phyloP scores from a whole-genome alignment of 305 asterid genomes.

The Solanum hybrid region DNA sequence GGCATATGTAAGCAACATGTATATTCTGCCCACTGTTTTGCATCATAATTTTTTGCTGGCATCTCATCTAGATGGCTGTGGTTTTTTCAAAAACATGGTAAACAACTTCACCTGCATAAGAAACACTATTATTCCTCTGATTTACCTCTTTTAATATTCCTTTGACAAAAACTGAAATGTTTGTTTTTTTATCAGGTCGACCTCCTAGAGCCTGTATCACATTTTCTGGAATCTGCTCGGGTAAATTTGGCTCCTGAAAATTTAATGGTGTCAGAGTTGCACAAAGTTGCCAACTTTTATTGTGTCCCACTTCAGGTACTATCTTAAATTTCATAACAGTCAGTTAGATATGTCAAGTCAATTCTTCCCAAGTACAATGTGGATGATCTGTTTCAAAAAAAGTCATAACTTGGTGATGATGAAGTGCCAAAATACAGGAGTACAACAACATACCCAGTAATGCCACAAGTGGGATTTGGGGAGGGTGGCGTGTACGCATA shows the following conservation, averaged over 20 bases:
- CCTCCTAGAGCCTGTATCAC: slow-evolving; percentile 90
- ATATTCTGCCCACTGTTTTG: background rate
- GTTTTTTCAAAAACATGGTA: background rate
- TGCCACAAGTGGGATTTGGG: background rate
- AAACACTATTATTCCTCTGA: background rate
- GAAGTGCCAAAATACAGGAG: background rate
- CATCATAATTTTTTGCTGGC: background rate
- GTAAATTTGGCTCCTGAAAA: slow-evolving; percentile 59
- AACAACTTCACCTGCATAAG: background rate
- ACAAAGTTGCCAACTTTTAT: slow-evolving; percentile 74
- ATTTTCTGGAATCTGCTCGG: slow-evolving; percentile 84
- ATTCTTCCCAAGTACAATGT: background rate
- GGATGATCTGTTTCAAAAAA: background rate
- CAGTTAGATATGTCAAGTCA: background rate
- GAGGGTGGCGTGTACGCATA: background rate
- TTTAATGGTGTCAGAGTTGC: slow-evolving; percentile 44
- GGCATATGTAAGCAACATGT: background rate
- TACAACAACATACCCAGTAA: background rate
- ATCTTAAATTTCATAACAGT: background rate
- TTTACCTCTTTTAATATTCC: background rate
- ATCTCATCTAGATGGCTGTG: background rate
- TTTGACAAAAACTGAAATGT: slow-evolving; percentile 8
- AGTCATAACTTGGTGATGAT: background rate
- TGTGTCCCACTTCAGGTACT: slow-evolving; percentile 80
- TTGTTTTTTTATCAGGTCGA: slow-evolving; percentile 54